Evolutionary conservation across 2,329 filamentous ascomycete genomes (phyloP), one percentile per base, ranked within the genome.

Genomic region (Colletotrichum spinosum): DNA sequence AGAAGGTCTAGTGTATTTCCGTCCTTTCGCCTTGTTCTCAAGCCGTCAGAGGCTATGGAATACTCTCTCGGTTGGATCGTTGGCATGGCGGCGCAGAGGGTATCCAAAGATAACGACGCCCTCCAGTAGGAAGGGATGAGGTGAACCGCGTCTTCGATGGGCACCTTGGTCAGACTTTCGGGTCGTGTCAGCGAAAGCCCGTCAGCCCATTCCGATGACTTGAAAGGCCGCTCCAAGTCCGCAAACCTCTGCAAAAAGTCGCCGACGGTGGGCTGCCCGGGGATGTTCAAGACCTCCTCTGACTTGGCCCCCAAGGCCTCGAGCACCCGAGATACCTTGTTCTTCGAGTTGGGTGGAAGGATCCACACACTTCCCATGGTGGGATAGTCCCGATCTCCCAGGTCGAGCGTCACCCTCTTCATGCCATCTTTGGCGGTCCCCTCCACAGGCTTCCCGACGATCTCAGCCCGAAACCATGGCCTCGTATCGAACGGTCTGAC

Each of bases 341-440:
- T 62, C 35, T 41, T 52, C n/a, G 58, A 62, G 37, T 65, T 65
- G 11, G 62, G 62, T 1, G 62, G 62, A 15, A 65, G 52, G n/a
- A 65, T 62, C 62, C 62, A 65, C 6, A 65, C 44, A 9, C 62
- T 65, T 4, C 58, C 58, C 62, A 65, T 65, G 13, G 62, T 65
- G 9, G 62, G 58, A 17, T 65, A 65, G 11, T 62, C 62, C n/a
- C 62, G 58, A 34, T 57, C 62, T 3, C 51, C 62, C 52, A 65
- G 7, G 37, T 65, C 45, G 2, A 65, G 52, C 3, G 62, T 65
- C 39, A 65, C 58, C 11, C 62, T 62, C 58, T 62, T 65, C 62
- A 65, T 65, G 6, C 62, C 46, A 17, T 48, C 52, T 15, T 46
- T n/a, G 3, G 58, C 41, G 11, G 62, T 13, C 6, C 58, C 58